Percentiles rank a stretch among this genome's conserved stretches.
Conservation (phyloP, 2,329 filamentous ascomycete genomes). For the Salinomyces thailandicus region DNA sequence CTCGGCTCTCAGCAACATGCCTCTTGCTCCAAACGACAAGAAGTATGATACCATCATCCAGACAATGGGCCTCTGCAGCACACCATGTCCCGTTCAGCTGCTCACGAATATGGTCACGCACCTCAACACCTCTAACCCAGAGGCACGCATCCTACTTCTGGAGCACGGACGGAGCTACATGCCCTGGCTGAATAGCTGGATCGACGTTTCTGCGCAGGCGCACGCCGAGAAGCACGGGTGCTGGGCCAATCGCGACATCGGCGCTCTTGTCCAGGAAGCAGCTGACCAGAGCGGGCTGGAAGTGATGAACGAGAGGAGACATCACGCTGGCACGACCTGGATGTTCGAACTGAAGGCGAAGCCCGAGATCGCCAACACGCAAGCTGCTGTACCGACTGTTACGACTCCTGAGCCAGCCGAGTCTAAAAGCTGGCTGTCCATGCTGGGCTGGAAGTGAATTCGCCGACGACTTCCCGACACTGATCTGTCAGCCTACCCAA, state of each 20-base stretch:
- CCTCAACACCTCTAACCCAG: conserved; percentile 31
- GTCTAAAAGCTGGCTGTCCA: conserved; percentile 7
- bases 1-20: conserved; percentile 34
- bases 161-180: conserved; percentile 42
- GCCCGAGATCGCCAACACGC: conserved; percentile 1
- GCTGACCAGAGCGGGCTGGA: conserved; percentile 38
- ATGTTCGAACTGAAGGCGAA: conserved; percentile 37
- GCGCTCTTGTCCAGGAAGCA: conserved; percentile 37
- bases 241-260: conserved; percentile 45
- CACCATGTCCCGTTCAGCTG: conserved; percentile 33
- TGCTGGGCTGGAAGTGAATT: conserved; percentile 8
- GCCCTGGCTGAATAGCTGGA: conserved; percentile 37
- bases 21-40: conserved; percentile 27
- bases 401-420: background rate
- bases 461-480: no score
- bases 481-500: no score
- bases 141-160: conserved; percentile 37
- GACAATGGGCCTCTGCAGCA: conserved; percentile 43
- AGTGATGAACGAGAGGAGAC: conserved; percentile 35
- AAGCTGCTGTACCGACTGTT: background rate
- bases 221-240: conserved; percentile 42
- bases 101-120: conserved; percentile 34
- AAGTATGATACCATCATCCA: conserved; percentile 42
- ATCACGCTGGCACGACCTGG: conserved; percentile 41
- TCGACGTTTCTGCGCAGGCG: conserved; percentile 36